Conservation (phyloP, 2,329 filamentous ascomycete genomes). For the Chalaropsis thielavioides region DNA sequence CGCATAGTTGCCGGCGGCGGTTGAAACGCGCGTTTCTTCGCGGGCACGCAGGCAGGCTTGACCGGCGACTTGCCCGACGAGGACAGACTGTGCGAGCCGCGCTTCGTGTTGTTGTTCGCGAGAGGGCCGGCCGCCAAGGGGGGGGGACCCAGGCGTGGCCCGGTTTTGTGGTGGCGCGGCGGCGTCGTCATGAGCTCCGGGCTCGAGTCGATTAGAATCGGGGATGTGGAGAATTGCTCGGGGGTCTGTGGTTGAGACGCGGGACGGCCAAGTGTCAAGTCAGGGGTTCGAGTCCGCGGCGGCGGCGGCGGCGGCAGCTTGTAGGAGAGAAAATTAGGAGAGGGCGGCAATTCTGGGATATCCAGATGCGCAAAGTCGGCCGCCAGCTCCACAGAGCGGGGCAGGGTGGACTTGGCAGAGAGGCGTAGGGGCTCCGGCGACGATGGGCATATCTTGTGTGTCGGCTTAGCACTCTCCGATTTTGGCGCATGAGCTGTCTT, state of each 20-base stretch:
- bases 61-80: neutral
- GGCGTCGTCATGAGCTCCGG: neutral
- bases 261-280: neutral
- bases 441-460: neutral
- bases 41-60: neutral
- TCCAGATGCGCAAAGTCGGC: neutral
- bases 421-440: neutral
- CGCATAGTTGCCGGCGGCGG: constrained; percentile 1
- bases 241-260: neutral
- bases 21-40: constrained; percentile 6
- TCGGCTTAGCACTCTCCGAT: neutral
- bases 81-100: neutral
- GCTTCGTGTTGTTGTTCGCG: neutral
- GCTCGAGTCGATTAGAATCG: constrained; percentile 8
- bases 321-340: neutral
- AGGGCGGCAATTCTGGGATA: constrained; percentile 2
- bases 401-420: neutral
- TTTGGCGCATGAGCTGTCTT: constrained; percentile 6
- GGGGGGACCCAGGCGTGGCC: neutral
- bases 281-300: too few species aligned
- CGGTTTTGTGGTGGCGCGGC: neutral
- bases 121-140: neutral
- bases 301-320: neutral
- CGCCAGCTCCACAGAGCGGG: neutral
- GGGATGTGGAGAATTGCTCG: neutral